phyloP scores from a whole-genome alignment of 768 basidiomycete genomes.

The Boletus reticuloceps region DNA sequence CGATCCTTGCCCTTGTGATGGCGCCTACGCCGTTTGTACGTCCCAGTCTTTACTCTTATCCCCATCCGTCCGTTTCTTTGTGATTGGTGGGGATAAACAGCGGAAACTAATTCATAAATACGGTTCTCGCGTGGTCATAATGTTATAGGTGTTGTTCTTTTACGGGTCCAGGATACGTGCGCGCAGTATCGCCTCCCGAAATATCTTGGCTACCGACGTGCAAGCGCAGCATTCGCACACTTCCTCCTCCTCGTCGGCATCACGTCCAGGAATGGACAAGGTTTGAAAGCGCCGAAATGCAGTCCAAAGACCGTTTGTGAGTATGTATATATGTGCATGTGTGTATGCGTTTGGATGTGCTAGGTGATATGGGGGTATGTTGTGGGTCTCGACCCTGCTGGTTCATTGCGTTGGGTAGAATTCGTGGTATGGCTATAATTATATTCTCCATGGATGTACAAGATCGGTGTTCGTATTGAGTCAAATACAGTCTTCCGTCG shows the following conservation, averaged over 20 bases:
- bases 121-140: neutral
- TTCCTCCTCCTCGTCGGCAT: neutral
- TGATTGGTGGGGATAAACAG: neutral
- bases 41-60: neutral
- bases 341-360: neutral
- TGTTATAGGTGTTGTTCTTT: slow-evolving; percentile 25
- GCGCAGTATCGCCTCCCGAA: slow-evolving; percentile 22
- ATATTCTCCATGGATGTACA: slow-evolving; percentile 1
- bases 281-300: slow-evolving; percentile 4
- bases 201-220: slow-evolving; percentile 18
- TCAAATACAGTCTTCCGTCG: neutral
- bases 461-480: neutral
- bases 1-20: slow-evolving; percentile 40
- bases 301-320: neutral
- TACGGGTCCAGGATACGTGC: slow-evolving; percentile 34
- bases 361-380: neutral
- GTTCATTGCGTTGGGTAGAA: neutral
- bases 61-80: neutral
- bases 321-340: neutral
- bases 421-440: neutral
- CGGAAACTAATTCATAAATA: neutral
- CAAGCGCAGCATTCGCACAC: neutral
- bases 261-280: slow-evolving; percentile 1
- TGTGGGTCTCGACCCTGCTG: neutral
- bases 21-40: slow-evolving; percentile 44